phyloP scores from a whole-genome alignment of 1,284 basidiomycete species.

The Meripilus lineatus region DNA sequence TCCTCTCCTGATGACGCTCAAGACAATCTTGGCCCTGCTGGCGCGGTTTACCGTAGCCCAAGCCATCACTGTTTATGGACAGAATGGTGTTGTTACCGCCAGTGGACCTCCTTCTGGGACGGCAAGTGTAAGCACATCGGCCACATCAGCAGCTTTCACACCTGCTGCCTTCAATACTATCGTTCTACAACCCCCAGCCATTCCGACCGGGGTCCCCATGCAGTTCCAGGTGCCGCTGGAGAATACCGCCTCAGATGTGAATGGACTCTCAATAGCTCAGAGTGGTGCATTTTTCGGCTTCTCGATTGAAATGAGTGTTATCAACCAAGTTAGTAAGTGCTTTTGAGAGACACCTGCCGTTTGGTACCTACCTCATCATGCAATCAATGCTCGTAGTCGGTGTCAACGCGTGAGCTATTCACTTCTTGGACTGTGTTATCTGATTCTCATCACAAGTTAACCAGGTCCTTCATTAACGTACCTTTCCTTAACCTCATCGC shows the following conservation, averaged over 20 bases:
- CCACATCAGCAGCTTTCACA: neutral
- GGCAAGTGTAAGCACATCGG: neutral
- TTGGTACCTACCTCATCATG: neutral
- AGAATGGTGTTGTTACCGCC: neutral
- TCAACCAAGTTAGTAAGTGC: slow-evolving; percentile 55
- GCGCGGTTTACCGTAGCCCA: neutral
- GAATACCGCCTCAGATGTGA: slow-evolving; percentile 19
- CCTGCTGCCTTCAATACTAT: slow-evolving; percentile 16
- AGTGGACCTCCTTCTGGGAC: neutral
- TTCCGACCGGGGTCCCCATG: slow-evolving; percentile 15
- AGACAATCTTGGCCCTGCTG: too few relatives aligned
- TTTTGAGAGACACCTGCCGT: slow-evolving; percentile 1
- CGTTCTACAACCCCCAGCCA: slow-evolving; percentile 17
- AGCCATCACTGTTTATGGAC: slow-evolving; percentile 1
- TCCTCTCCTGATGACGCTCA: too few relatives aligned
- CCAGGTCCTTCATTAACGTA: slow-evolving; percentile 42
- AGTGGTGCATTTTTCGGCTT: slow-evolving; percentile 65
- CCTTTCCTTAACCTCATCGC: slow-evolving; percentile 69
- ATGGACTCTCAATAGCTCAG: slow-evolving; percentile 46
- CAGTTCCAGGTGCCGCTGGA: slow-evolving; percentile 24
- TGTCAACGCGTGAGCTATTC: slow-evolving; percentile 38
- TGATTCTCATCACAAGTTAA: too few relatives aligned
- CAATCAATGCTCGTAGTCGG: slow-evolving; percentile 38
- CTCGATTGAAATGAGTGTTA: slow-evolving; percentile 70
- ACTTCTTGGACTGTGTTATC: neutral